Evolutionary conservation across 139 green algal species (phyloP).

Genomic region (Microglena sp.): DNA sequence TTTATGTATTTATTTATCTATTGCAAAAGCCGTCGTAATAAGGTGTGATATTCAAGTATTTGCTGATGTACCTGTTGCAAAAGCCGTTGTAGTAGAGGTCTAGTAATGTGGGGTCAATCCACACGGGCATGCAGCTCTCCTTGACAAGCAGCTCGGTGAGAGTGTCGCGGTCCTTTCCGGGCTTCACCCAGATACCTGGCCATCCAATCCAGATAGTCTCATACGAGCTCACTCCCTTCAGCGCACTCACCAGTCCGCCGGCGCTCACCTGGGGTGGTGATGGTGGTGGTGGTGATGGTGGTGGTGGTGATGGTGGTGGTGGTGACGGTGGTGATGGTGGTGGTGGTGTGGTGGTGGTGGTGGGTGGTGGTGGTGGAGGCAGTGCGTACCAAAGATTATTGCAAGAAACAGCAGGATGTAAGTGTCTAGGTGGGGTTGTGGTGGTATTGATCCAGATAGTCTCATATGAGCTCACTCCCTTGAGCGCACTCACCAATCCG

Average conservation of each 20-base stretch:
- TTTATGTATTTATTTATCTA: too few relatives aligned
- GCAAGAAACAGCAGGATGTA: constrained; percentile 62
- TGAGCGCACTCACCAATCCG: constrained; percentile 86
- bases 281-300: too few relatives aligned
- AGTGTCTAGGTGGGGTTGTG: constrained; percentile 43
- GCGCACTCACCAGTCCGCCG: constrained; percentile 84
- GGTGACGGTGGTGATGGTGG: too few relatives aligned
- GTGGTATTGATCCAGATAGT: constrained; percentile 87
- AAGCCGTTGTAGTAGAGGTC: constrained; percentile 94
- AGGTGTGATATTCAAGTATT: too few relatives aligned
- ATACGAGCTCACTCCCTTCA: constrained; percentile 83
- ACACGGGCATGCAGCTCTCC: constrained; percentile 85
- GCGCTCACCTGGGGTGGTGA: constrained; percentile 54
- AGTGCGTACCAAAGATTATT: too few relatives aligned
- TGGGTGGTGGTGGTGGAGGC: too few relatives aligned
- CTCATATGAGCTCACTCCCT: constrained; percentile 78
- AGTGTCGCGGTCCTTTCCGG: constrained; percentile 45
- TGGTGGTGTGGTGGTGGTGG: too few relatives aligned
- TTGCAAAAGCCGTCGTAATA: too few relatives aligned
- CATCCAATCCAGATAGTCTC: constrained; percentile 91
- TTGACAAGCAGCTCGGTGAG: constrained; percentile 57
- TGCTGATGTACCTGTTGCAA: constrained; percentile 78
- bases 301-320: too few relatives aligned
- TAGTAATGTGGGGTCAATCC: constrained; percentile 65
- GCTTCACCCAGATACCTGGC: constrained; percentile 82